Conservation (phyloP, 2,329 filamentous ascomycete genomes). For the Aplosporella prunicola region DNA sequence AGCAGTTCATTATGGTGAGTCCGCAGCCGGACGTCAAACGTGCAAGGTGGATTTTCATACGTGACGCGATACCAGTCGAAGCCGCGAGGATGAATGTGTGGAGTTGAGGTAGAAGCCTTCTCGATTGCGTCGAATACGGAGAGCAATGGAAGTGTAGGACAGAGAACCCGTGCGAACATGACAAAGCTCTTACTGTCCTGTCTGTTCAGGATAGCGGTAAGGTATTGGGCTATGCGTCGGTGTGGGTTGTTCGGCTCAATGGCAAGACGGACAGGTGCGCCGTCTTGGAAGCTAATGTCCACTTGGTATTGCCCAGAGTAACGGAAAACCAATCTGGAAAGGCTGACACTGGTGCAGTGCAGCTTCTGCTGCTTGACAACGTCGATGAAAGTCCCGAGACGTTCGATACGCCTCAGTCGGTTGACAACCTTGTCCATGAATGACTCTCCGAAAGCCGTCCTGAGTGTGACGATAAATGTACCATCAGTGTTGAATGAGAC, state of each 20-base stretch:
- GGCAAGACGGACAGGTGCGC: conserved; percentile 37
- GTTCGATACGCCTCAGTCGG: conserved; percentile 57
- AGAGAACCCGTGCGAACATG: conserved; percentile 48
- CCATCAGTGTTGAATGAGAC: conserved; percentile 55
- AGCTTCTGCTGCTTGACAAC: conserved; percentile 53
- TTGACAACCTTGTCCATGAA: conserved; percentile 50
- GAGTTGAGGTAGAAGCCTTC: conserved; percentile 1
- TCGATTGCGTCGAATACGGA: conserved; percentile 7
- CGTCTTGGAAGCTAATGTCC: conserved; percentile 47
- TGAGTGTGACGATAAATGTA: conserved; percentile 53
- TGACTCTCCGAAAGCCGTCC: conserved; percentile 48
- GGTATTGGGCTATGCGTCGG: conserved; percentile 49
- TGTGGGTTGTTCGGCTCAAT: conserved; percentile 59
- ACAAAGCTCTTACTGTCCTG: conserved; percentile 39
- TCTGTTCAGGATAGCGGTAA: conserved; percentile 51
- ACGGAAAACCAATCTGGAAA: conserved; percentile 58
- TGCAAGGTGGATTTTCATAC: conserved; percentile 32
- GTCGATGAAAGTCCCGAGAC: conserved; percentile 60
- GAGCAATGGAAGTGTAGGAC: conserved; percentile 55
- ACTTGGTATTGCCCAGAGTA: conserved; percentile 51
- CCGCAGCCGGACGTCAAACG: conserved; percentile 29
- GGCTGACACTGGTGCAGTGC: conserved; percentile 48
- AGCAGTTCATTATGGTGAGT: conserved; percentile 22
- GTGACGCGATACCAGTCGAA: conserved; percentile 41
- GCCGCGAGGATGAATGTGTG: conserved; percentile 28